Percentiles rank a stretch among this genome's conserved stretches.
These are phyloP conservation scores for Adenanthera pavonina DNA, from an alignment of 306 rosid genomes.

Conservation along the genomic window DNA sequence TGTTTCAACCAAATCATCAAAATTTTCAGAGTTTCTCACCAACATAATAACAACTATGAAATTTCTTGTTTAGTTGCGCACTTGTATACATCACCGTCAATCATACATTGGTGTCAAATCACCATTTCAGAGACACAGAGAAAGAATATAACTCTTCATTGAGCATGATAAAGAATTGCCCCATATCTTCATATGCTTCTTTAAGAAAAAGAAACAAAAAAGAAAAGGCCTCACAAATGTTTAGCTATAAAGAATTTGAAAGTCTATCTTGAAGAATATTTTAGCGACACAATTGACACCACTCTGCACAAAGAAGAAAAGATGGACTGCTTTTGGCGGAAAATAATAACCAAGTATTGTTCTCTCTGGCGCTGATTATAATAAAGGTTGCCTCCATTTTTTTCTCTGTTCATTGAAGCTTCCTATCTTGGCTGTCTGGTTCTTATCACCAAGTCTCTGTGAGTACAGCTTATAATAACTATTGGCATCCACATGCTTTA, in stretches of 20 bases:
- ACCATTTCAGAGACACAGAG: slow-evolving; percentile 1
- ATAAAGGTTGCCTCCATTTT: slow-evolving; percentile 56
- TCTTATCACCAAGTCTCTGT: slow-evolving; percentile 54
- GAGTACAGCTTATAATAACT: slow-evolving; percentile 57
- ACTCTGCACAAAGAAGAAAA: slow-evolving; percentile 12
- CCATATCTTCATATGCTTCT: background rate
- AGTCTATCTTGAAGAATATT: slow-evolving; percentile 38
- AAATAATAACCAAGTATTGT: slow-evolving; percentile 22
- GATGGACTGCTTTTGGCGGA: slow-evolving; percentile 11
- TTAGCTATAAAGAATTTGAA: slow-evolving; percentile 22
- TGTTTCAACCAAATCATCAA: background rate
- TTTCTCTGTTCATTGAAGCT: slow-evolving; percentile 70
- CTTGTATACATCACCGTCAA: slow-evolving; percentile 13
- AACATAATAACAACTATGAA: background rate
- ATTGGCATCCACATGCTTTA: slow-evolving; percentile 51
- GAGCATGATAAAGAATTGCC: background rate
- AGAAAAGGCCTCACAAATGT: background rate
- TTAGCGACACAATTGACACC: slow-evolving; percentile 33
- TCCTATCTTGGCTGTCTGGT: slow-evolving; percentile 71
- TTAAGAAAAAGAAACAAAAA: background rate
- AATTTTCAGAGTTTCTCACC: background rate
- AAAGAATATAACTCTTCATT: background rate
- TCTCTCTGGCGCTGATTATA: slow-evolving; percentile 14
- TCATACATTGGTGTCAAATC: slow-evolving; percentile 41
- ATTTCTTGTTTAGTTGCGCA: background rate